These are phyloP conservation scores for Populus hybrid DNA, from an alignment of 441 rosid species.

Conservation along the genomic window DNA sequence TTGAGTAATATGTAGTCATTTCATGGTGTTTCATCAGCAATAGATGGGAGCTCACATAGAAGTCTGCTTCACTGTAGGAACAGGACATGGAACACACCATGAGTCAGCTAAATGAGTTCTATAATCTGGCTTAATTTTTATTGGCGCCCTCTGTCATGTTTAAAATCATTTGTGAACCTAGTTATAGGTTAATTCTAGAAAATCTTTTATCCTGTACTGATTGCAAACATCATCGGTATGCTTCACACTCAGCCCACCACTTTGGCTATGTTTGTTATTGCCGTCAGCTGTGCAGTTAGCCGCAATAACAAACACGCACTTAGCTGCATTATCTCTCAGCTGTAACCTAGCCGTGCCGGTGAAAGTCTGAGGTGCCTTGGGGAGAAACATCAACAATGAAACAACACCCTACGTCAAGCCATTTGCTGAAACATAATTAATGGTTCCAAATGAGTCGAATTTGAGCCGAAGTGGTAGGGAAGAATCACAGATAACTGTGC, in stretches of 20 bases:
- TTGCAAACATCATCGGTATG: not conserved
- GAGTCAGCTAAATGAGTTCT: not conserved
- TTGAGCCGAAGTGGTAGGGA: not conserved
- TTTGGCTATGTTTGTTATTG: not conserved
- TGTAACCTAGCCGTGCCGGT: not conserved
- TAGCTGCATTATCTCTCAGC: not conserved
- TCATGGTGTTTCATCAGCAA: not conserved
- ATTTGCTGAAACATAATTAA: not conserved
- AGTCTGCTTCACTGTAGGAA: not conserved
- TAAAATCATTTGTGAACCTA: not conserved
- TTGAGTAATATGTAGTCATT: not conserved
- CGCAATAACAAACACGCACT: not conserved
- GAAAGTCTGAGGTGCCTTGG: not conserved
- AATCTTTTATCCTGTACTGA: not conserved
- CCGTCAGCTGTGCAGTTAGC: not conserved
- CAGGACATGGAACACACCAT: not conserved
- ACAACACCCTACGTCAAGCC: not conserved
- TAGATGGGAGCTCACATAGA: not conserved
- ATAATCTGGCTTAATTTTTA: not conserved
- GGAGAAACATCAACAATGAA: not conserved
- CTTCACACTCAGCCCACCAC: not conserved
- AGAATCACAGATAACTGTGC: not conserved
- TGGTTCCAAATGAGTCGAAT: not conserved
- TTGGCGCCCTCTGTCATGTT: not conserved
- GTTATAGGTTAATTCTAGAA: not conserved